Base-by-base conservation (phyloP, 108 stramenopile genomes). In the Fragilariopsis cylindrus region DNA sequence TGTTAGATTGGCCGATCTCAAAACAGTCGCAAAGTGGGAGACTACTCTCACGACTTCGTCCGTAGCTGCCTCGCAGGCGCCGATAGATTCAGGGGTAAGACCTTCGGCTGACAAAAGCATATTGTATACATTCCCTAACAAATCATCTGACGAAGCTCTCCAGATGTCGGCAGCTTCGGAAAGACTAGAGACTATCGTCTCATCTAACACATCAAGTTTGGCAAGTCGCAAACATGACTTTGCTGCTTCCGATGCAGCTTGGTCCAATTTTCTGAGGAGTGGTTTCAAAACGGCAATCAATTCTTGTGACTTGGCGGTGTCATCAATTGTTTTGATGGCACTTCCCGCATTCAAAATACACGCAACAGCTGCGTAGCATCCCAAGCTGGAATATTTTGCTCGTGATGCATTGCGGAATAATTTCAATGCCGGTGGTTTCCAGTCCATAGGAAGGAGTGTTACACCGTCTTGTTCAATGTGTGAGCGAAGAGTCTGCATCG, bases 391-490 rank as follows among this genome's bases (percentile, higher is more conserved):
- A 60, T 87, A 95, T 55, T 88, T 85, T 18, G 87, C 88, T 9
- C 76, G 60, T 13, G 91, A 88, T 11, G 88, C 76, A 47, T 81
- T 70, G 64, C 84, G 87, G 69, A 92, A 80, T 4, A 89, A 76
- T 45, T 85, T 80, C 71, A 81, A 77, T 2, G 85, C 88, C 0
- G 94, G 88, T n/a, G 94, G 91, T 46, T 85, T 87, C 94, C 94
- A 95, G 56, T 88, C 81, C 56, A 66, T 68, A 45, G 94, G 86
- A 18, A 94, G 76, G 8, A 92, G 71, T 9, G 74, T 13, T 45
- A 81, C 80, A 6, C 87, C 90, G 39, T 86, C 82, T 21, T 78
- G 79, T 54, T 90, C 88, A 50, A 85, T 85, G 47, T 87, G 80
- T 52, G 86, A 72, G 39, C 87, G 79, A 44, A 95, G 54, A 7